Base-by-base conservation (phyloP, 495 filamentous ascomycete species). In the Podospora fimiseda region DNA sequence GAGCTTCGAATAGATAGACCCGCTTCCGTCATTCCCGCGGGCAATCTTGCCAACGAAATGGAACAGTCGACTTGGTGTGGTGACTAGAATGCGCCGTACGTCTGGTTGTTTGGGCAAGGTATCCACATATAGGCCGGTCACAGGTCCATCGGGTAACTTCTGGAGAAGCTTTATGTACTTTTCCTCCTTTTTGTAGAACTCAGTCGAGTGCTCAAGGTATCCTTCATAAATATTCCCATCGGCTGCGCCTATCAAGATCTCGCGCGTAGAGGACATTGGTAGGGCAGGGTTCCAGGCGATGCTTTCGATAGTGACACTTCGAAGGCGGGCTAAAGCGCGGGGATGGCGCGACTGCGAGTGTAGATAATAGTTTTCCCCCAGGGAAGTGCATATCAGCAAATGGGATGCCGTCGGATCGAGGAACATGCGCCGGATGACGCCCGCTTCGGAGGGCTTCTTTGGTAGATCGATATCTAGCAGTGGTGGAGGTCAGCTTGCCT, bases 291-390 rank as follows among this genome's bases (percentile, higher is more conserved):
- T 96, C 93, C 93, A 98, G 43, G 91, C 89, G 57, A 98, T 76
- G 54, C 84, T 85, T 65, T 97, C 93, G 36, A 97, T 87, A 9
- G 79, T 69, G 40, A 96, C 88, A 8, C 88, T 88, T 62, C 91
- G 92, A 42, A 98, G 70, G 24, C 89, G 82, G 40, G 87, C 83
- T 30, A 98, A 74, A 19, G 85, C 77, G 53, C 93, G 87, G 8
- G 90, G 88, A 60, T 90, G 88, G 53, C 88, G 82, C 24, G 90
- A 92, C 65, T 97, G 93, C 22, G 89, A 90, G 66, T 97, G 93
- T 9, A 98, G 84, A 68, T 98, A 98, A 74, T 90, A 97, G 69
- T 96, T 97, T 69, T 97, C 93, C 65, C 88, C 89, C 20, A 89
- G 80, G 9, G 89, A 86, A 1, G 93, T 97, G 60, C 85, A 88